Conservation (phyloP, 2,329 filamentous ascomycete genomes). For the Trichocomaceae sp. region DNA sequence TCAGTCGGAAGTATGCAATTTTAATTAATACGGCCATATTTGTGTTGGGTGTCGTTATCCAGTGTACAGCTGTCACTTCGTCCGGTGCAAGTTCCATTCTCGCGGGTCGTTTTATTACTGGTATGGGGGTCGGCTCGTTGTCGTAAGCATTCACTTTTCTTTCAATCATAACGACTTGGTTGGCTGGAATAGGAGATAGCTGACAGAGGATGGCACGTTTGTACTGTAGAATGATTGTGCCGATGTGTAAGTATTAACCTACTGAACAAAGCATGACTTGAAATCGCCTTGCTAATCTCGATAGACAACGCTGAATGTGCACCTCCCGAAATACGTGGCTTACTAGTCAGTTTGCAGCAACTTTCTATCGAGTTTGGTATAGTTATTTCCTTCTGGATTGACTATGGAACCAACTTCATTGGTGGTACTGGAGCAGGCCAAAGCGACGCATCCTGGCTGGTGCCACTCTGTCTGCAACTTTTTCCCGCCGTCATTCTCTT, state of each 20-base stretch:
- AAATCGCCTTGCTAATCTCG: slow-evolving; percentile 40
- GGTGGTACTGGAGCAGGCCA: slow-evolving; percentile 54
- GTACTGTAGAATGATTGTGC: slow-evolving; percentile 31
- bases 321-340: slow-evolving; percentile 60
- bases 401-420: slow-evolving; percentile 52
- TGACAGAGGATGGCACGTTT: not conserved
- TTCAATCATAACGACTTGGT: not conserved
- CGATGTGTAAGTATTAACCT: slow-evolving; percentile 48
- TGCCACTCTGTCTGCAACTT: slow-evolving; percentile 48
- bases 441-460: slow-evolving; percentile 50
- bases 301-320: slow-evolving; percentile 35
- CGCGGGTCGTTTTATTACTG: slow-evolving; percentile 61
- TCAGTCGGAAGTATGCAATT: slow-evolving; percentile 61
- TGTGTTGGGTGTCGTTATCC: slow-evolving; percentile 58
- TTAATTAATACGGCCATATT: slow-evolving; percentile 27
- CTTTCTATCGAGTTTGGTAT: slow-evolving; percentile 56
- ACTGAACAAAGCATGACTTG: slow-evolving; percentile 55
- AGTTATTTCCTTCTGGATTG: slow-evolving; percentile 40
- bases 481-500: slow-evolving; percentile 60
- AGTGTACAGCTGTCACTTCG: slow-evolving; percentile 52
- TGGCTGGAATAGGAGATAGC: not conserved
- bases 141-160: slow-evolving; percentile 4
- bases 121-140: slow-evolving; percentile 49
- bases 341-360: slow-evolving; percentile 59
- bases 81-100: slow-evolving; percentile 44